phyloP scores from a whole-genome alignment of 2,329 filamentous ascomycete species.

The Dothistroma septosporum region DNA sequence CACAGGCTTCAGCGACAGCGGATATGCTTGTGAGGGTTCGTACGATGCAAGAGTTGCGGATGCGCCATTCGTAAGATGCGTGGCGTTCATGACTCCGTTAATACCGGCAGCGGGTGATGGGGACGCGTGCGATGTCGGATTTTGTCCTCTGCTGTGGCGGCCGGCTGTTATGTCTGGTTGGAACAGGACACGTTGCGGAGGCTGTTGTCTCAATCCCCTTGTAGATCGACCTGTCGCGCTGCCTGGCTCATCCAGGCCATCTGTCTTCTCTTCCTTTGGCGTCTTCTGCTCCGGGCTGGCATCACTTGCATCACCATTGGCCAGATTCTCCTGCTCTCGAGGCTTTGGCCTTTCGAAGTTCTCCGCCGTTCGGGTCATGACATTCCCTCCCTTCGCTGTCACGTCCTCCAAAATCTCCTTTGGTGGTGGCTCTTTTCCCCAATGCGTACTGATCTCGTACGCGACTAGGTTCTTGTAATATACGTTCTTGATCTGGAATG shows the following conservation, averaged over 20 bases:
- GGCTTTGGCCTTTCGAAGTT: slow-evolving; percentile 59
- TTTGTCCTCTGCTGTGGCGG: slow-evolving; percentile 57
- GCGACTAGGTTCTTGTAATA: slow-evolving; percentile 85
- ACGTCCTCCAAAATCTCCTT: slow-evolving; percentile 80
- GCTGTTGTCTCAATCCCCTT: slow-evolving; percentile 61
- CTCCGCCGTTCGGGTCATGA: slow-evolving; percentile 74
- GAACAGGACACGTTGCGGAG: slow-evolving; percentile 77
- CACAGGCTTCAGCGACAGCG: slow-evolving; percentile 67
- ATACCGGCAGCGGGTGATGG: slow-evolving; percentile 46
- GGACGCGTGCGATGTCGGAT: slow-evolving; percentile 32
- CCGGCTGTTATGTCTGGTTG: slow-evolving; percentile 70
- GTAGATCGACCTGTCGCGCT: slow-evolving; percentile 34
- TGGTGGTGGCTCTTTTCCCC: slow-evolving; percentile 76
- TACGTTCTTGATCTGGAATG: slow-evolving; percentile 78
- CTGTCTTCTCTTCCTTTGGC: slow-evolving; percentile 50
- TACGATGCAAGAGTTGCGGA: slow-evolving; percentile 61
- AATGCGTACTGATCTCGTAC: slow-evolving; percentile 75
- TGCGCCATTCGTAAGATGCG: slow-evolving; percentile 28
- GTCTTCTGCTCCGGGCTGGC: slow-evolving; percentile 44
- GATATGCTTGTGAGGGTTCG: slow-evolving; percentile 60
- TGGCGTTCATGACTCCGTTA: slow-evolving; percentile 45
- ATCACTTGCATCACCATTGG: slow-evolving; percentile 53
- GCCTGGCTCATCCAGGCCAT: slow-evolving; percentile 48
- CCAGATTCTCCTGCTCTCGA: slow-evolving; percentile 45
- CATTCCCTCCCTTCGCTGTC: slow-evolving; percentile 72